Percentiles rank a stretch among this genome's conserved stretches.
Conservation (phyloP, 2,329 filamentous ascomycete genomes). For the Epichloe festucae region DNA sequence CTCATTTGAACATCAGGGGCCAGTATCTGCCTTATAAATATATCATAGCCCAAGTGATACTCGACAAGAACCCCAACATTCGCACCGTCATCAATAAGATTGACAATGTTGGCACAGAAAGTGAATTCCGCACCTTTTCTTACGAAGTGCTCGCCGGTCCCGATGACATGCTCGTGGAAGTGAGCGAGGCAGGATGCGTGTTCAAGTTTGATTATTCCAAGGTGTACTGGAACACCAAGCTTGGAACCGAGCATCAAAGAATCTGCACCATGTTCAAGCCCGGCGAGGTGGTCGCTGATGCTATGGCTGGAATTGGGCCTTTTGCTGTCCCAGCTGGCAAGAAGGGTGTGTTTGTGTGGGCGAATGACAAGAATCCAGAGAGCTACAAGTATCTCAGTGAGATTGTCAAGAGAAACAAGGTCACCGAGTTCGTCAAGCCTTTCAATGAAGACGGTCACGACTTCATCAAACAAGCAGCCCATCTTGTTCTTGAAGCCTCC, state of each 20-base stretch:
- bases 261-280: slow-evolving; percentile 63
- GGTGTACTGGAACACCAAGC: slow-evolving; percentile 94
- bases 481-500: slow-evolving; percentile 41
- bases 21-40: slow-evolving; percentile 76
- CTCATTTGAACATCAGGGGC: slow-evolving; percentile 80
- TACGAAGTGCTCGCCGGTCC: slow-evolving; percentile 82
- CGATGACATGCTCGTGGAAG: slow-evolving; percentile 70
- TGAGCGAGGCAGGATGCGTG: slow-evolving; percentile 70
- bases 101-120: slow-evolving; percentile 74
- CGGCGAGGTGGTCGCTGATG: slow-evolving; percentile 84
- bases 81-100: slow-evolving; percentile 93
- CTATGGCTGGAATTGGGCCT: slow-evolving; percentile 94
- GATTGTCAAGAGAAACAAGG: slow-evolving; percentile 67
- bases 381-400: slow-evolving; percentile 61
- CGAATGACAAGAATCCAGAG: slow-evolving; percentile 92
- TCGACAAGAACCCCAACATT: slow-evolving; percentile 77
- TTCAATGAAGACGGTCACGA: slow-evolving; percentile 71
- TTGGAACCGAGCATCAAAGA: slow-evolving; percentile 79
- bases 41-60: slow-evolving; percentile 70
- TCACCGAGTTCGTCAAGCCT: slow-evolving; percentile 56
- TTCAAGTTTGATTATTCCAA: slow-evolving; percentile 91
- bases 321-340: slow-evolving; percentile 88
- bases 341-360: slow-evolving; percentile 85
- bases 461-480: slow-evolving; percentile 64
- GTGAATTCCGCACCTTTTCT: slow-evolving; percentile 78